Percentiles rank a stretch among this genome's conserved stretches.
Conservation (phyloP, 2,329 filamentous ascomycete species). For the Zymoseptoria passerinii region DNA sequence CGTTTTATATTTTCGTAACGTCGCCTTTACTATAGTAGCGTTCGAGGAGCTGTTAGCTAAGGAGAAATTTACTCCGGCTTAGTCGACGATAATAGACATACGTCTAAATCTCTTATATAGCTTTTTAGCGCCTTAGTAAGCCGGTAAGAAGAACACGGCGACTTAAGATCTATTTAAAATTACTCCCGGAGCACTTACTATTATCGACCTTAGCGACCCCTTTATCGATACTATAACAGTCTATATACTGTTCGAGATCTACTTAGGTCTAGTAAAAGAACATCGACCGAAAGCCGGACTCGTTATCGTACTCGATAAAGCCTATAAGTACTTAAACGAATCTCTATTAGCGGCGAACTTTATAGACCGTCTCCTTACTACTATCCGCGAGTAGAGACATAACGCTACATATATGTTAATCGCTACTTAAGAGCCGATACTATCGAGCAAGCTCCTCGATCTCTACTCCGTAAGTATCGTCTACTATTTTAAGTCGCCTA, state of each 20-base stretch:
- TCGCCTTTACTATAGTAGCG: conserved; percentile 42
- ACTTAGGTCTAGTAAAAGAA: conserved; percentile 50
- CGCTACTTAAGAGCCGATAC: conserved; percentile 68
- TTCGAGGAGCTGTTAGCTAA: conserved; percentile 38
- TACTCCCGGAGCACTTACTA: conserved; percentile 48
- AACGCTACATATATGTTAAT: conserved; percentile 55
- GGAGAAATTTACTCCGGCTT: conserved; percentile 39
- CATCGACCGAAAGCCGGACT: conserved; percentile 40
- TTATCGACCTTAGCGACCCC: conserved; percentile 65
- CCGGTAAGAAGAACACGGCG: neutral
- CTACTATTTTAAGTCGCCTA: conserved; percentile 61
- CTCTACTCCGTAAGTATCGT: conserved; percentile 64
- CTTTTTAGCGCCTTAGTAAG: conserved; percentile 43
- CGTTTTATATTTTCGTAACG: no score
- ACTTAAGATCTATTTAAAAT: conserved; percentile 16
- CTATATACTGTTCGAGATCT: conserved; percentile 66
- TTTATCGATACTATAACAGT: conserved; percentile 59
- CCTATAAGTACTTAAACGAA: conserved; percentile 58
- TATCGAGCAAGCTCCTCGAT: conserved; percentile 60
- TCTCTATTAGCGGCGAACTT: conserved; percentile 49
- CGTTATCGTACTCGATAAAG: conserved; percentile 65
- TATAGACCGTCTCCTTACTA: conserved; percentile 53
- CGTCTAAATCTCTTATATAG: conserved; percentile 56
- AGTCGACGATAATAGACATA: conserved; percentile 50
- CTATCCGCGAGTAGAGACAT: conserved; percentile 65